phyloP scores from a whole-genome alignment of 2,329 filamentous ascomycete species.

The Chrysosporium keratinophilum region DNA sequence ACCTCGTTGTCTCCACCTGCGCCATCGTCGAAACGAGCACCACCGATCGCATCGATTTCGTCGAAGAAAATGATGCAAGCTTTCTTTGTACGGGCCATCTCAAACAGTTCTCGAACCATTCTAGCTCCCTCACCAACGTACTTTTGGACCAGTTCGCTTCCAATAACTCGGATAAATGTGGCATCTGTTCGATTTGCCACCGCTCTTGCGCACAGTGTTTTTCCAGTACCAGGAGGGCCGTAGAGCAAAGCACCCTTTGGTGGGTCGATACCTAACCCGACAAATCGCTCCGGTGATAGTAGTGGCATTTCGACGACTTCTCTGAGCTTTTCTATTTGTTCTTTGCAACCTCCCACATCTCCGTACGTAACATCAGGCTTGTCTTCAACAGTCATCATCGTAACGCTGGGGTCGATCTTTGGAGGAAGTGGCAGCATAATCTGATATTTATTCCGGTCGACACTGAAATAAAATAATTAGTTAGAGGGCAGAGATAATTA shows the following conservation, averaged over 20 bases:
- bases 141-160: slow-evolving; percentile 95
- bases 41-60: slow-evolving; percentile 92
- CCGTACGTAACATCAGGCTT: slow-evolving; percentile 99
- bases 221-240: slow-evolving; percentile 94
- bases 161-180: slow-evolving; percentile 97
- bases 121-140: slow-evolving; percentile 96
- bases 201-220: slow-evolving; percentile 93
- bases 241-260: slow-evolving; percentile 96
- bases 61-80: slow-evolving; percentile 99
- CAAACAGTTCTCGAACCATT: slow-evolving; percentile 97
- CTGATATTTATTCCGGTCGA: slow-evolving; percentile 98
- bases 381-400: slow-evolving; percentile 99
- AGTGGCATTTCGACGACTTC: slow-evolving; percentile 99
- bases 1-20: slow-evolving; percentile 97
- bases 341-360: slow-evolving; percentile 97
- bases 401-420: slow-evolving; percentile 97
- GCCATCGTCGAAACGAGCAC: slow-evolving; percentile 91
- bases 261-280: slow-evolving; percentile 96
- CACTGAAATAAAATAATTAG: slow-evolving; percentile 38
- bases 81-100: slow-evolving; percentile 99
- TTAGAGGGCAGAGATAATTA: background rate
- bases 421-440: slow-evolving; percentile 91
- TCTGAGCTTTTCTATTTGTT: slow-evolving; percentile 97
- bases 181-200: slow-evolving; percentile 97
- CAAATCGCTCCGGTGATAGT: slow-evolving; percentile 90